Evolutionary conservation across 805 yeast genomes (phyloP), one percentile per base, ranked within the genome.

Genomic region (Dipodascus geniculatus): DNA sequence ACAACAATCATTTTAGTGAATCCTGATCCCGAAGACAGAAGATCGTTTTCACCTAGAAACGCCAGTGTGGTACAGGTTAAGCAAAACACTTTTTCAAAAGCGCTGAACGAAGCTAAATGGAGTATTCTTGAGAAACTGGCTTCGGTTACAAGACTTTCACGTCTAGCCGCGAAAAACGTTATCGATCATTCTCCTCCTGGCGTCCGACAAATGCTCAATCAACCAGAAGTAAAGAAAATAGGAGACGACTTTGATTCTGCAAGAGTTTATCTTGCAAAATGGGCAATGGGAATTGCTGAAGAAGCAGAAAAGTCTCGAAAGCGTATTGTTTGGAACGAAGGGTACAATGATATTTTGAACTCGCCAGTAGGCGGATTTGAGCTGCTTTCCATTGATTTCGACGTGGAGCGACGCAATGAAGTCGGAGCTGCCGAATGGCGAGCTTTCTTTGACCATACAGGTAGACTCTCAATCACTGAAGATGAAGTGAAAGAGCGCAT

Each of bases 221-320:
- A 83, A 58, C 93, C 96, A 0, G 95, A 87, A 61, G 95, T 91
- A 11, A 77, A 76, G 61, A 79, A 76, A 54, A 79, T 91, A 23
- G 87, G 93, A 55, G 86, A 87, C 58, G 98, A 91, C 57, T 93
- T 90, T 65, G 98, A 90, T 63, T 82, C 91, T 51, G 98, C 98
- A 0, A 78, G 90, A 53, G 85, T 89, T 2, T 91, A 88, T 66
- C 73, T 91, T 55, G 98, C 98, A 2, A 90, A 89, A 70, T 93
- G 98, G 98, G 97, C 98, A 0, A 77, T 87, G 60, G 87, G 87
- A 24, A 93, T 93, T 8, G 93, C 91, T 61, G 90, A 89, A 61
- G 95, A 91, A 66, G 93, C 96, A 1, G 89, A 81, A 59, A 77
- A 79, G 54, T 67, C 74, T 61, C 70, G 67, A 56, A 65, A 64